Evolutionary conservation across 192 early-diverging fungal species (phyloP).

Genomic region (Backusella tarrabulga): DNA sequence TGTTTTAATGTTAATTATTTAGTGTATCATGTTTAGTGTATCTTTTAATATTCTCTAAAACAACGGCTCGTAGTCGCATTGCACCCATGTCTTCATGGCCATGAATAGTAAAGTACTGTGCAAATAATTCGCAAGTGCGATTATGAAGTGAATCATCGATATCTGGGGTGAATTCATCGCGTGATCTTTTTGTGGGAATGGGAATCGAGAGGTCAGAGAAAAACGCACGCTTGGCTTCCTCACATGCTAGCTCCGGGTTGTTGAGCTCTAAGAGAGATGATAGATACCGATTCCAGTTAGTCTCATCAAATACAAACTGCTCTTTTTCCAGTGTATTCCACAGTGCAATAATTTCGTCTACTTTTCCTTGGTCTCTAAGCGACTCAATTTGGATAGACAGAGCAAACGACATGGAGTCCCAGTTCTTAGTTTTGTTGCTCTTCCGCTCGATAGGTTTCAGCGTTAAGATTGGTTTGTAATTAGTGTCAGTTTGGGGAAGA

Average conservation of each 20-base stretch:
- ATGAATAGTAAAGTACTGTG: background rate
- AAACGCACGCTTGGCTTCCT: conserved; percentile 5
- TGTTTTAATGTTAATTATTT: conserved; percentile 1
- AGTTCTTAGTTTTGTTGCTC: background rate
- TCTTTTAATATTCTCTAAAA: background rate
- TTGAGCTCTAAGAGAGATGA: conserved; percentile 36
- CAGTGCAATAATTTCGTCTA: conserved; percentile 32
- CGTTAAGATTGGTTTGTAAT: background rate
- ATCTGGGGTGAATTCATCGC: background rate
- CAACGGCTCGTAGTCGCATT: background rate
- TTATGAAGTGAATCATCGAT: background rate
- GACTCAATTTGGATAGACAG: conserved; percentile 50
- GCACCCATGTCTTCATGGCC: conserved; percentile 1
- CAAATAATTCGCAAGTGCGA: background rate
- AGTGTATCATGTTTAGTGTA: background rate
- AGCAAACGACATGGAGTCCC: conserved; percentile 29
- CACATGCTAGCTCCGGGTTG: conserved; percentile 37
- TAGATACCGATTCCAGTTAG: conserved; percentile 54
- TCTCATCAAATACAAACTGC: conserved; percentile 46
- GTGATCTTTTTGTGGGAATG: background rate
- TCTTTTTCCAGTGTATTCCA: conserved; percentile 38
- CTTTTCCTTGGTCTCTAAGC: conserved; percentile 29
- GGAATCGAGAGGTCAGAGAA: background rate
- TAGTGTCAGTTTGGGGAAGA: background rate
- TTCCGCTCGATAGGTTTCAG: background rate